A percentile compares a stretch with the other conserved stretches of the same genome.
phyloP scores from a whole-genome alignment of 2,329 filamentous ascomycete species.

The Talaromyces sp. region DNA sequence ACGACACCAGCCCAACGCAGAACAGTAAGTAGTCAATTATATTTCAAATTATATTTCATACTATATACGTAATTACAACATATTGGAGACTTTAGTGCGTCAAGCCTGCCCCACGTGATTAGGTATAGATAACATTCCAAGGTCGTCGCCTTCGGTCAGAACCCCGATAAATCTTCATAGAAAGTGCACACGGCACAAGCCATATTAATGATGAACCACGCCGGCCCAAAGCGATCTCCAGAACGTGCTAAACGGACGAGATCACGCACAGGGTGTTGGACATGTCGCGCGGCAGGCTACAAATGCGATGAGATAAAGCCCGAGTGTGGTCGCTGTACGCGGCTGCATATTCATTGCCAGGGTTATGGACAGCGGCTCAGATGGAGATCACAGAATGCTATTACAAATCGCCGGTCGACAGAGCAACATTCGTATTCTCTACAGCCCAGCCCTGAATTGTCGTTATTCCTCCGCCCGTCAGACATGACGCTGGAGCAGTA shows the following conservation, averaged over 20 bases:
- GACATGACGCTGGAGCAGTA: slow-evolving; percentile 3
- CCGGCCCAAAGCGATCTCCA: not conserved
- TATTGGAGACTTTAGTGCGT: not conserved
- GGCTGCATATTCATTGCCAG: not conserved
- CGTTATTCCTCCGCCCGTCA: not conserved
- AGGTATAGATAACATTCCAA: not conserved
- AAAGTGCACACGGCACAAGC: not conserved
- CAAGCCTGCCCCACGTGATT: not conserved
- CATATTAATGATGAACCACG: not conserved
- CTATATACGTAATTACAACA: not conserved
- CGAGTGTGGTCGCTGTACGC: not conserved
- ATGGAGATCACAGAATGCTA: not conserved
- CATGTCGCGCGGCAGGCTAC: not conserved
- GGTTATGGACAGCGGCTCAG: not conserved
- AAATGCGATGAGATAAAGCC: not conserved
- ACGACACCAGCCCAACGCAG: too few relatives aligned
- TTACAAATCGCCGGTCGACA: not conserved
- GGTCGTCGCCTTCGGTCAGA: not conserved
- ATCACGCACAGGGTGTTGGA: not conserved
- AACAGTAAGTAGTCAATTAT: not conserved
- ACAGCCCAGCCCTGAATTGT: not conserved
- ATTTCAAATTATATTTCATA: not conserved
- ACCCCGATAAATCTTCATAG: not conserved
- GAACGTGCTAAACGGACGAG: not conserved
- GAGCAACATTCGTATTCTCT: not conserved